These are phyloP conservation scores for Quercus berberidifolia DNA, from an alignment of 306 rosid genomes.

Conservation along the genomic window DNA sequence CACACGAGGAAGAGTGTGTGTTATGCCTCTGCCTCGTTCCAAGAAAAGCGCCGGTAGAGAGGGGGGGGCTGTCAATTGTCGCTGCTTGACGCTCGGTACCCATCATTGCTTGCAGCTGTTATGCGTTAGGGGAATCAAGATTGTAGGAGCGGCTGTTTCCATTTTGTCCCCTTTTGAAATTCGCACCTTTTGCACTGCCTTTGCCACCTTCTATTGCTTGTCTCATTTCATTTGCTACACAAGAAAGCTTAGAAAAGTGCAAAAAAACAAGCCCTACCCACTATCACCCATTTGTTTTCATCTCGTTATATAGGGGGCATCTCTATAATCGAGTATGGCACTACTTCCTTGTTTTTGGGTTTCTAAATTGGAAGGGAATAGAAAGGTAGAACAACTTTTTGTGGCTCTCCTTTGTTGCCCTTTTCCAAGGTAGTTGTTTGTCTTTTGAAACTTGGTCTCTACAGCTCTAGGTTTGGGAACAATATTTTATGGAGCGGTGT, in stretches of 20 bases:
- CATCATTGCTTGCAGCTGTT: background rate
- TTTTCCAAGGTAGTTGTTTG: background rate
- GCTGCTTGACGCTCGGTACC: background rate
- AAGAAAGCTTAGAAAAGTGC: background rate
- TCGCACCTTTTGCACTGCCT: constrained; percentile 19
- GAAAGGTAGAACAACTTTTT: background rate
- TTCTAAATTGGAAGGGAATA: background rate
- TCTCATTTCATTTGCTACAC: background rate
- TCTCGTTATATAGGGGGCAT: background rate
- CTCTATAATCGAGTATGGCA: background rate
- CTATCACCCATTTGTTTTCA: constrained; percentile 23
- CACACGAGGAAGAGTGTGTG: background rate
- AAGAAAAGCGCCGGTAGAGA: constrained; percentile 31
- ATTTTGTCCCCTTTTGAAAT: constrained; percentile 28
- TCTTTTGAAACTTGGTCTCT: background rate
- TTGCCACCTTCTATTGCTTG: background rate
- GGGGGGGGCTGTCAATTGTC: constrained; percentile 34
- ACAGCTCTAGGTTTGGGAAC: background rate
- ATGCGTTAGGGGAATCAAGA: background rate
- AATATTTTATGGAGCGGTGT: no score
- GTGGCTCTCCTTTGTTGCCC: background rate
- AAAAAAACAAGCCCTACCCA: constrained; percentile 7
- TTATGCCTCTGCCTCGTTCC: constrained; percentile 3
- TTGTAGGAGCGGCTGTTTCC: constrained; percentile 18
- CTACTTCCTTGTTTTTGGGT: constrained; percentile 4